Base-by-base conservation (phyloP, 2,329 filamentous ascomycete genomes). In the Microcyclospora pomicola region DNA sequence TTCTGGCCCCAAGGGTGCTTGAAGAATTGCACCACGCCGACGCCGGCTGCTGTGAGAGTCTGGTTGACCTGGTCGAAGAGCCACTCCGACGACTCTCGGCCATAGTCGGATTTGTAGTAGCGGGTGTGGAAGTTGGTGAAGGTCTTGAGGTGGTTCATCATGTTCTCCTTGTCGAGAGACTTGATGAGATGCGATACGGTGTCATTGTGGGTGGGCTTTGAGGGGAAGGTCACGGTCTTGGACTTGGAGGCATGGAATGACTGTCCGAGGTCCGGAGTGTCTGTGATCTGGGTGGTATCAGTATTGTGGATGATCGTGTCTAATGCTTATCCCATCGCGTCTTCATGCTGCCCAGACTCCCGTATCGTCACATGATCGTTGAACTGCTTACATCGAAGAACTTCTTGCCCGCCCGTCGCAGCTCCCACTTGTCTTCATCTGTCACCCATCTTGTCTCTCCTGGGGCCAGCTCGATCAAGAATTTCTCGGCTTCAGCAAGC, bases 381-480 rank as follows among this genome's bases (percentile, higher is more conserved):
- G 19, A 24, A 24, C 19, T 24, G 19, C 19, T 24, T 24, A 24
- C 19, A 63, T 96, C 88, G 72, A 96, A 92, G 69, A 96, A 96
- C 53, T 79, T 82, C 49, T 79, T 71, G 52, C 86, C 86, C 56
- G 82, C 72, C 49, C 85, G 72, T 54, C 82, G 79, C 46, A 96
- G 66, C 60, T 80, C 77, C 86, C 88, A 95, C 64, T 96, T 98
- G 65, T 95, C 78, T 28, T 94, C 83, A 53, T 96, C 88, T 0
- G 84, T 92, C 27, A 95, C 80, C 82, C 83, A 91, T 68, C 72
- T 68, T 15, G 79, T 87, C 57, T 88, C 72, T 39, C 82, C 85
- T 3, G 85, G 85, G n/a, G 75, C 72, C 16, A 91, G 69, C 66
- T 96, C 87, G 46, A 98, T 77, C 34, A 93, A 69, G 59, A 73